These are phyloP conservation scores for Soucietia sequanensis DNA, from an alignment of 805 yeast genomes.

Conservation along the genomic window DNA sequence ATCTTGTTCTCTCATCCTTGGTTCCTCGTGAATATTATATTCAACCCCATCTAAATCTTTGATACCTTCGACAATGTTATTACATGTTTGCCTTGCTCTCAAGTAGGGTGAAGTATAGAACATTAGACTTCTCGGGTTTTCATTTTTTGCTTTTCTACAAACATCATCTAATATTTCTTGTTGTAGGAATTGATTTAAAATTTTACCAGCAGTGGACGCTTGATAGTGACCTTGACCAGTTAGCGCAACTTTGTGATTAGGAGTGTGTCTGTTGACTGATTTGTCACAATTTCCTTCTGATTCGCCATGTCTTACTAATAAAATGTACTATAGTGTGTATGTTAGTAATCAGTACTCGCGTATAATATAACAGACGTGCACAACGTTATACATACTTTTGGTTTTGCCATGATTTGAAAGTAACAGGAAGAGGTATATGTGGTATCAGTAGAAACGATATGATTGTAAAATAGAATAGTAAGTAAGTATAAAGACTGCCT, in stretches of 20 bases:
- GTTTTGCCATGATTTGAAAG: slow-evolving; percentile 38
- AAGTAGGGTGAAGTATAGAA: slow-evolving; percentile 86
- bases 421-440: too few species aligned
- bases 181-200: slow-evolving; percentile 39
- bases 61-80: slow-evolving; percentile 62
- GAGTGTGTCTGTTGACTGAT: slow-evolving; percentile 68
- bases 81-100: slow-evolving; percentile 81
- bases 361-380: neutral
- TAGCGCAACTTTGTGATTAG: slow-evolving; percentile 77
- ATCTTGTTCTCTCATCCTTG: slow-evolving; percentile 91
- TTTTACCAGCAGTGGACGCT: slow-evolving; percentile 58
- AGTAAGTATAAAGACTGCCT: too few species aligned
- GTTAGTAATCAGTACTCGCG: slow-evolving; percentile 5
- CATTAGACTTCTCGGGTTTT: slow-evolving; percentile 44
- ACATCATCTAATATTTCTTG: slow-evolving; percentile 32
- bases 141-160: slow-evolving; percentile 4
- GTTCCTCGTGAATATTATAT: slow-evolving; percentile 75
- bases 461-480: too few species aligned
- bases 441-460: too few species aligned
- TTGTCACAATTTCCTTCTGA: slow-evolving; percentile 89
- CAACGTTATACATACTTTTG: slow-evolving; percentile 32
- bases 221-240: slow-evolving; percentile 70
- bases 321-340: slow-evolving; percentile 50
- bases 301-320: slow-evolving; percentile 89
- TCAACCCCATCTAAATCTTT: slow-evolving; percentile 40